Percentiles rank a stretch among this genome's conserved stretches.
phyloP scores from a whole-genome alignment of 768 basidiomycete genomes.

The Termitomyces sp. region DNA sequence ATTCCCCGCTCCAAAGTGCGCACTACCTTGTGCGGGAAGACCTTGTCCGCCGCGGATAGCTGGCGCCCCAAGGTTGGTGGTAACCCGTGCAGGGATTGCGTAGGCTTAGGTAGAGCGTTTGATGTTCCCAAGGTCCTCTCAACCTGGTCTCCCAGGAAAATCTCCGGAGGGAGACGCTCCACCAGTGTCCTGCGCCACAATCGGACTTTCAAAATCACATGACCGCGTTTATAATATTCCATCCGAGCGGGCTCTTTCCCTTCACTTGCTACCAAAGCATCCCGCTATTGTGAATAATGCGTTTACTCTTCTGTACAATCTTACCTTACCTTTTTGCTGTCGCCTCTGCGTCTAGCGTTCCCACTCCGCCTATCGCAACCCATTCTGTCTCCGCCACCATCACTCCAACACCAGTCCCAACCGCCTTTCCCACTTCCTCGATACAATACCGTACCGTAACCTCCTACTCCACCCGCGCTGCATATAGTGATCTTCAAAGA shows the following conservation, averaged over 20 bases:
- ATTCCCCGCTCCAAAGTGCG: no score
- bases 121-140: no score
- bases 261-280: neutral
- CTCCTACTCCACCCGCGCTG: neutral
- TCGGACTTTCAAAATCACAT: slow-evolving; percentile 6
- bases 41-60: no score
- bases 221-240: neutral
- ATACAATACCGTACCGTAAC: neutral
- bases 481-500: neutral
- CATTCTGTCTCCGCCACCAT: neutral
- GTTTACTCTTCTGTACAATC: neutral
- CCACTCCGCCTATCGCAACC: neutral
- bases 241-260: no score
- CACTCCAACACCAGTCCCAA: neutral
- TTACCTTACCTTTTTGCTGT: neutral
- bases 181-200: neutral
- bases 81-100: no score
- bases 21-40: no score
- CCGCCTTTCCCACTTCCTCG: neutral
- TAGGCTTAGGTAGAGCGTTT: no score
- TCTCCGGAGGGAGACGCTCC: no score
- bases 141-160: no score
- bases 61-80: no score
- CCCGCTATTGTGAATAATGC: neutral
- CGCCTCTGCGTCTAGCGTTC: neutral